Evolutionary conservation across 768 basidiomycete species (phyloP).

Genomic region (Auricularia sp.): DNA sequence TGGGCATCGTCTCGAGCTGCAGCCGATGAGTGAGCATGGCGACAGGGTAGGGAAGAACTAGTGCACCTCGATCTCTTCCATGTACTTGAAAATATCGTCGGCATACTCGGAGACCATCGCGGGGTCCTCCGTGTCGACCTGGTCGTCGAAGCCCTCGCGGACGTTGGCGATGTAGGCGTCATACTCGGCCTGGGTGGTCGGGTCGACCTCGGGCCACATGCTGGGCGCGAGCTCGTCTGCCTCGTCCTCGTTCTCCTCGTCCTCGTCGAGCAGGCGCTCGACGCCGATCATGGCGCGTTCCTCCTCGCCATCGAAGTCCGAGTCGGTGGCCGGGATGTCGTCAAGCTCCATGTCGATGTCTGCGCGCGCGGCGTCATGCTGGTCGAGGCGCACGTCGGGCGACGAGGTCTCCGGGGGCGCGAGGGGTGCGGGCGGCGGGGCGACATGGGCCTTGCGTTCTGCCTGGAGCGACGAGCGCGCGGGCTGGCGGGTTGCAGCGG

Average conservation of each 20-base stretch:
- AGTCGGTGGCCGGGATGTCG: background rate
- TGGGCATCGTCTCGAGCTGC: slow-evolving; percentile 82
- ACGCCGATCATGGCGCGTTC: background rate
- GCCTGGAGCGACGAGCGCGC: background rate
- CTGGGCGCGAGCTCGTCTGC: slow-evolving; percentile 19
- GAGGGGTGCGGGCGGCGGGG: slow-evolving; percentile 30
- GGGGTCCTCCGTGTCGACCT: slow-evolving; percentile 66
- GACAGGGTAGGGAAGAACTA: background rate
- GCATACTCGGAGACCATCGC: slow-evolving; percentile 98
- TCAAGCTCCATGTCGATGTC: slow-evolving; percentile 49
- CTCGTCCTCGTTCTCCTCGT: slow-evolving; percentile 19
- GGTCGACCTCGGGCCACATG: slow-evolving; percentile 63
- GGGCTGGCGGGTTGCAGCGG: slow-evolving; percentile 14
- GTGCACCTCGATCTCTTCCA: slow-evolving; percentile 84
- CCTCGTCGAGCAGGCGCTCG: background rate
- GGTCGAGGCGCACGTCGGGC: slow-evolving; percentile 33
- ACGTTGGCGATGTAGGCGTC: slow-evolving; percentile 57
- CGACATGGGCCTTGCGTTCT: slow-evolving; percentile 27
- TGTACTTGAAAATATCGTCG: slow-evolving; percentile 97
- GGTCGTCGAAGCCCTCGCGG: slow-evolving; percentile 52
- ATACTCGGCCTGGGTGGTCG: slow-evolving; percentile 48
- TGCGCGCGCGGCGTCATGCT: slow-evolving; percentile 22
- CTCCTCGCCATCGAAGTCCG: background rate
- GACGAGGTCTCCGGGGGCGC: slow-evolving; percentile 27
- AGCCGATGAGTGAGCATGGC: slow-evolving; percentile 15